A percentile compares a stretch with the other conserved stretches of the same genome.
phyloP scores from a whole-genome alignment of 768 basidiomycete species.

The Serpula lacrymans region DNA sequence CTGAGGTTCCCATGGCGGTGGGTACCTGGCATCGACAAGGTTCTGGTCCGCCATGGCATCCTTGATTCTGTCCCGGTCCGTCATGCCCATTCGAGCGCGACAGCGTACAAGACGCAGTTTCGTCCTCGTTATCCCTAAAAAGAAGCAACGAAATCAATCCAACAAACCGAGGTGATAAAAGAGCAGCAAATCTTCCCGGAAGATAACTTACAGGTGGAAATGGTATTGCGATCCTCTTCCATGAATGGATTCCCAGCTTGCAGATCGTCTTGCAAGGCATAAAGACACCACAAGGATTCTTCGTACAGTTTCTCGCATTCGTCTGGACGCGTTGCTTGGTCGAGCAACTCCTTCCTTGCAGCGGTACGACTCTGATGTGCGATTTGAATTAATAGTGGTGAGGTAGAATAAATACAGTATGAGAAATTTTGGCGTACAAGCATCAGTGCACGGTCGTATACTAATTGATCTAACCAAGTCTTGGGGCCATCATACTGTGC shows the following conservation, averaged over 20 bases:
- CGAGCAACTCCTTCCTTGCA: conserved; percentile 85
- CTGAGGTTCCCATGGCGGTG: conserved; percentile 69
- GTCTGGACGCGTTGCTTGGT: conserved; percentile 68
- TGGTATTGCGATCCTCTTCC: conserved; percentile 79
- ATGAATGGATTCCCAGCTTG: conserved; percentile 80
- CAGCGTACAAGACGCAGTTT: conserved; percentile 81
- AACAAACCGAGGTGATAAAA: conserved; percentile 3
- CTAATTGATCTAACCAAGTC: conserved; percentile 83
- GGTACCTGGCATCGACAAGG: conserved; percentile 65
- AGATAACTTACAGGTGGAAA: conserved; percentile 61
- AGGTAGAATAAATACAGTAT: not conserved
- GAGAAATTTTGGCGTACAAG: conserved; percentile 51
- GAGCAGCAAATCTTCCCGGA: conserved; percentile 4
- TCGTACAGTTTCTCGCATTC: conserved; percentile 95
- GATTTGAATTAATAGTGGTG: not conserved
- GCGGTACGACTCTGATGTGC: conserved; percentile 79
- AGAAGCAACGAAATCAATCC: not conserved
- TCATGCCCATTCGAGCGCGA: conserved; percentile 75
- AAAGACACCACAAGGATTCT: conserved; percentile 90
- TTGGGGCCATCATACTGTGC: conserved; percentile 78
- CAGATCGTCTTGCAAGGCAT: conserved; percentile 87
- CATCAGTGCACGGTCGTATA: conserved; percentile 88
- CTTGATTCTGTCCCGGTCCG: conserved; percentile 62
- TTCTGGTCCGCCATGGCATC: conserved; percentile 81
- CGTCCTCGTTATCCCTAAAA: conserved; percentile 77